Evolutionary conservation across 1,284 basidiomycete genomes (phyloP).

Genomic region (Xanthoconium separans): DNA sequence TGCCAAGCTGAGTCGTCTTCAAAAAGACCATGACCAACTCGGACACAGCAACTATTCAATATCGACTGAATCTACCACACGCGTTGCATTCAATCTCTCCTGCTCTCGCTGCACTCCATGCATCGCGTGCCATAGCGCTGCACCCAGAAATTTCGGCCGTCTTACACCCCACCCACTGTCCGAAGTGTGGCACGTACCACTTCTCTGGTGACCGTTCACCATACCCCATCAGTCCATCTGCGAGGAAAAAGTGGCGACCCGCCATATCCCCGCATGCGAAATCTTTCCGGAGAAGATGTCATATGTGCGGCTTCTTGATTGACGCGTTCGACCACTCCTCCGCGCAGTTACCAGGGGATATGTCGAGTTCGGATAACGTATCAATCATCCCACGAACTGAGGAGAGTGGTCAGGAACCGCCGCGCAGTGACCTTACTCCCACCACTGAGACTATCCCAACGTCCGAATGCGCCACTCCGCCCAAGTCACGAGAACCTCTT

Average conservation of each 20-base stretch:
- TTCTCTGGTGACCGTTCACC: constrained; percentile 30
- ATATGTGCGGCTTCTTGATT: constrained; percentile 17
- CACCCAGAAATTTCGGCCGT: constrained; percentile 31
- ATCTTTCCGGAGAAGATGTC: constrained; percentile 20
- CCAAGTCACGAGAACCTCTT: constrained; percentile 2
- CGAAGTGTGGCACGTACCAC: constrained; percentile 50
- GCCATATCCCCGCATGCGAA: neutral
- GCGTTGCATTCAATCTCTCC: constrained; percentile 50
- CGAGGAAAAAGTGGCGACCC: constrained; percentile 13
- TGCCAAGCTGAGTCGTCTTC: too few relatives aligned
- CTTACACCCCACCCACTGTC: constrained; percentile 40
- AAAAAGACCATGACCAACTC: constrained; percentile 13
- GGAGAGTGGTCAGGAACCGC: neutral
- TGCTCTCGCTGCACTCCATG: constrained; percentile 59
- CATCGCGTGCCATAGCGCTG: constrained; percentile 37
- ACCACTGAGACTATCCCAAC: neutral
- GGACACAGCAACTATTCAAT: constrained; percentile 40
- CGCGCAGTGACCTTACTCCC: neutral
- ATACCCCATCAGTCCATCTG: constrained; percentile 8
- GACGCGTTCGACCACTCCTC: neutral
- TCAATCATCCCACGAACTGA: neutral
- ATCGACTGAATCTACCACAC: constrained; percentile 47
- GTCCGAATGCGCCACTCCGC: neutral
- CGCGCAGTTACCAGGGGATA: neutral
- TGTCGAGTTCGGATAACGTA: neutral